A percentile compares a stretch with the other conserved stretches of the same genome.
phyloP scores from a whole-genome alignment of 2,329 filamentous ascomycete species.

The Aotearoamyces nothofagi region DNA sequence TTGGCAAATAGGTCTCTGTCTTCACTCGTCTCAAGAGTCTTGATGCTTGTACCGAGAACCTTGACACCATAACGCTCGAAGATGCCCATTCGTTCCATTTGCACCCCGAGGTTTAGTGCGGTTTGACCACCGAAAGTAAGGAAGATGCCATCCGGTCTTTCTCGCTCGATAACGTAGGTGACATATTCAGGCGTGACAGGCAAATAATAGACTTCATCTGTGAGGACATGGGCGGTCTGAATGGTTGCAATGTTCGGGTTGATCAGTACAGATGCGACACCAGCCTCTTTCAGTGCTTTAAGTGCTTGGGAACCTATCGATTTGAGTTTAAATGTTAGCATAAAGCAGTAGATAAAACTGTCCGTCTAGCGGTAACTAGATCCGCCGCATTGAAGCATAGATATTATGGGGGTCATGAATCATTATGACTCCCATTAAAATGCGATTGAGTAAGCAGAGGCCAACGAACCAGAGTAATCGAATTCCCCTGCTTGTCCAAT shows the following conservation, averaged over 20 bases:
- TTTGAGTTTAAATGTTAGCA: too few relatives aligned
- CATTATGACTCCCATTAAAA: background rate
- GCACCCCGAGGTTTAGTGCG: constrained; percentile 86
- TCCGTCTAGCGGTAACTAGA: too few relatives aligned
- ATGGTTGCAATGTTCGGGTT: constrained; percentile 99
- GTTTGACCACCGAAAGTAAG: constrained; percentile 96
- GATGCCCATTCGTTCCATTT: constrained; percentile 91
- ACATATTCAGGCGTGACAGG: constrained; percentile 97
- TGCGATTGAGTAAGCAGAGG: background rate
- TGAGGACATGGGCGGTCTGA: constrained; percentile 89
- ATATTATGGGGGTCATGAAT: background rate
- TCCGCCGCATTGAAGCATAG: too few relatives aligned
- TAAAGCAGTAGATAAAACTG: too few relatives aligned
- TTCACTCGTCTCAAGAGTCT: constrained; percentile 86
- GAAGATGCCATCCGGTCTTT: constrained; percentile 93
- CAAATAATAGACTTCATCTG: constrained; percentile 95
- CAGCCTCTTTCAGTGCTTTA: constrained; percentile 92
- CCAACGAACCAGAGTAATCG: constrained; percentile 72
- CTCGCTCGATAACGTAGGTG: constrained; percentile 90
- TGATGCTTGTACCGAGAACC: constrained; percentile 87
- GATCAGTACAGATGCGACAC: constrained; percentile 80
- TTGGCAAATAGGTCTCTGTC: constrained; percentile 94
- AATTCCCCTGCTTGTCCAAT: constrained; percentile 98
- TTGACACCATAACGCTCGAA: constrained; percentile 93
- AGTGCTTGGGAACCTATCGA: constrained; percentile 76